Evolutionary conservation across 164 flowering plant species (phyloP), one percentile per base, ranked within the genome.

Genomic region (Nelumbo lutea): DNA sequence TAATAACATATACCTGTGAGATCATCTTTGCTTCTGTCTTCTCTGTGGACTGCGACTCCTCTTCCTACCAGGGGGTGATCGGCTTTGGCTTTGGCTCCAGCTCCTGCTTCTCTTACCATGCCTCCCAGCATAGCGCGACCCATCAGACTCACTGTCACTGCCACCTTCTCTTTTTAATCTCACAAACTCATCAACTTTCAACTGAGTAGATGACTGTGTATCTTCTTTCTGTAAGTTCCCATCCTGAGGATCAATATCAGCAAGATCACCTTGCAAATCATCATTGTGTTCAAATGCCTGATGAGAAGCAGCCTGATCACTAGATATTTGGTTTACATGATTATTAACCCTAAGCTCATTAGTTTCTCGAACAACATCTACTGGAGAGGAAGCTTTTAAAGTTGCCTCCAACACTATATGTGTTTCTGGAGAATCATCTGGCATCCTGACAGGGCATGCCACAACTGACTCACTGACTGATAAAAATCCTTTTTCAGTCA

Each of bases 151-250:
- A 81, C 90, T 88, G 47, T 91, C 96, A 81, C 83, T 87, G 38
- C 62, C 83, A 72, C 79, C 89, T 69, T 89, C 85, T 74, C 79
- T 84, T 42, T 86, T 71, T 73, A 88, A 77, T 78, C 98, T 87
- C 61, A 97, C 98, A 80, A 87, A 94, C 79, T 90, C 86, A 76
- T 94, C 98, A n/a, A 90, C 86, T 70, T 88, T 86, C 10, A 42
- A 40, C 43, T 65, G 65, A 66, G 70, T 15, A 52, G 68, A 65
- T 62, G 56, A 58, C 65, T 74, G 76, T 15, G 38, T 55, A 59
- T 68, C 79, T 55, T 78, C 76, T 70, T 76, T 76, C 56, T 64
- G 75, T 42, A 61, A 3, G 59, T 79, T 72, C 59, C 40, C 68
- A 72, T 53, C 53, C 44, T 67, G 66, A 76, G 56, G 44, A 51